Base-by-base conservation (phyloP, 73 alveolate genomes). In the Paramecium octaurelia region DNA sequence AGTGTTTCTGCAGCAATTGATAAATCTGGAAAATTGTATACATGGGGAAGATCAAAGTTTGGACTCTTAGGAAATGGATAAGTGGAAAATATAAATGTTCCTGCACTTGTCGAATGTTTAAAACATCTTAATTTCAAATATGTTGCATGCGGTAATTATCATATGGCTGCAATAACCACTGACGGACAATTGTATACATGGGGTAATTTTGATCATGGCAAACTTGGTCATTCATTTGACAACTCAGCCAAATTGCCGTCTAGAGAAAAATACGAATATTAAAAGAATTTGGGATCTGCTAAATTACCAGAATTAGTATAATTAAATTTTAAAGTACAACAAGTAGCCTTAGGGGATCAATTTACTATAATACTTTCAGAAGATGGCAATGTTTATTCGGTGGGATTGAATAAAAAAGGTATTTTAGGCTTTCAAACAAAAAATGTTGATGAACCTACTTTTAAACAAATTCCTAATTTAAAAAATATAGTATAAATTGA, bases 151-250 rank as follows among this genome's bases (percentile, higher is more conserved):
- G 92, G 94, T 21, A 59, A 69, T 23, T 89, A 70, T 83, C 94
- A 89, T 69, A 89, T 89, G 94, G 94, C 92, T 70, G 94, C 94
- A 31, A 59, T 89, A 8, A 89, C 94, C 0, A 83, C 20, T 59
- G 91, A 89, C 46, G 94, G 94, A 21, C 42, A 89, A 20, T 24
- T 89, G 7, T 89, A 89, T 89, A 89, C 94, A 8, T 89, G 94
- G 94, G 94, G 94, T 70, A 71, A 89, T 73, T 59, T 14, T 14
- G 94, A 68, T 29, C 71, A 70, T 89, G 94, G 94, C 2, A 89
- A 89, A 38, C 75, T 89, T 10, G 94, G 94, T 23, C 94, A 89
- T 89, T 77, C 80, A 44, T 64, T 58, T 46, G 75, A 69, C 12
- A 23, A 80, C 20, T 20, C 40, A 29, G 57, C 68, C 4, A 80